Percentiles rank a stretch among this genome's conserved stretches.
These are phyloP conservation scores for Fraxinus paxiana DNA, from an alignment of 305 asterid species.

Conservation along the genomic window DNA sequence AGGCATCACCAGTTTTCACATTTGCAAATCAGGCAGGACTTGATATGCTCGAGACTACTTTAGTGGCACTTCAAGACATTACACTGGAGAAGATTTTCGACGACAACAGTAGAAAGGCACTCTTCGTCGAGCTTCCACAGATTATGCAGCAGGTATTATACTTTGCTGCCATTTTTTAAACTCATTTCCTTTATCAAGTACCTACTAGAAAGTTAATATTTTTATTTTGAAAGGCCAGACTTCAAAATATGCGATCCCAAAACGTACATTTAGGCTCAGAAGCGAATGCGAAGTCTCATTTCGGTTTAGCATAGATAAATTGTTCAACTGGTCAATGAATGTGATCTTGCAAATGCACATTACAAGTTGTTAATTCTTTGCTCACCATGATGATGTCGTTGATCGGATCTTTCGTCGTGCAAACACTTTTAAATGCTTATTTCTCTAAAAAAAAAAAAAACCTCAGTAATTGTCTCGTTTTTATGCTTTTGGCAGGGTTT, in stretches of 20 bases:
- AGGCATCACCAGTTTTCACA: slow-evolving; percentile 85
- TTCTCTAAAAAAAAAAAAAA: background rate
- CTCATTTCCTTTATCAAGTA: background rate
- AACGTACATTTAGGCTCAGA: background rate
- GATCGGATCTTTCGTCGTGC: background rate
- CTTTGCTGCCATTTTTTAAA: background rate
- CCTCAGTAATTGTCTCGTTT: background rate
- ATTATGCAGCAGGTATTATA: slow-evolving; percentile 74
- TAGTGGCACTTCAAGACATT: slow-evolving; percentile 83
- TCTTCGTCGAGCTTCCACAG: slow-evolving; percentile 82
- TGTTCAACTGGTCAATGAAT: background rate
- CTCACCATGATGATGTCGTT: background rate
- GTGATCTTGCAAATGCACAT: background rate
- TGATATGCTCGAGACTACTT: slow-evolving; percentile 92
- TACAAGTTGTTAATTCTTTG: background rate
- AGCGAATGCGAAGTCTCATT: background rate
- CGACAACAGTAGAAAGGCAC: slow-evolving; percentile 64
- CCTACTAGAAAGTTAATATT: background rate
- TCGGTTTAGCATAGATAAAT: background rate
- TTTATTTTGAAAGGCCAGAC: background rate
- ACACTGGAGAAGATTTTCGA: slow-evolving; percentile 76
- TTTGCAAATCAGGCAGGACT: slow-evolving; percentile 95
- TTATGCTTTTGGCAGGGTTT: slow-evolving; percentile 51
- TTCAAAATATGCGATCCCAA: background rate
- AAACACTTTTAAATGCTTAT: background rate